Evolutionary conservation across 2,329 filamentous ascomycete genomes (phyloP), one percentile per base, ranked within the genome.

Genomic region (Trichoderma asperellum): DNA sequence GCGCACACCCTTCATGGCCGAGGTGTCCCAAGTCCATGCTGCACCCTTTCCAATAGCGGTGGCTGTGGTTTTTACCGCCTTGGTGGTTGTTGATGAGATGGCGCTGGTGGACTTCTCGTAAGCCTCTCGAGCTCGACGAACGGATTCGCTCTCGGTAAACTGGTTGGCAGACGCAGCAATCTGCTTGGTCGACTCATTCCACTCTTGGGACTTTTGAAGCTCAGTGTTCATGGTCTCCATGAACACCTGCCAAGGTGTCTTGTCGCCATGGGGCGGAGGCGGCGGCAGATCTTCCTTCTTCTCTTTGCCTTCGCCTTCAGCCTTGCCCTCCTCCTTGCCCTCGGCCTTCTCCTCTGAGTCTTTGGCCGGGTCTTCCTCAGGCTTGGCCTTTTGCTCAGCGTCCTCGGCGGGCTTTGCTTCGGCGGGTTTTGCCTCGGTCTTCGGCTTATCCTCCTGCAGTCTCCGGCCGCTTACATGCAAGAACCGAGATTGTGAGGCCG

Each of bases 221-320:
- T 99, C 96, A 69, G 86, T 87, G 79, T 93, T 89, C 81, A 99
- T 88, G n/a, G 96, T 99, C 78, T 99, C 96, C 77, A 93, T 93
- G 83, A 99, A 99, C 37, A 99, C 96, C 79, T 98, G 93, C 94
- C 96, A 98, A 66, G 96, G 96, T 3, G 95, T 96, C 85, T 99
- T 99, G 83, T 97, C 94, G 71, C 96, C 96, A 77, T 99, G 96
- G 24, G 94, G 95, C n/a, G 96, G 95, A 16, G 94, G 95, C 27
- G 95, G 93, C 14, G 94, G 91, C 34, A 88, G 81, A 71, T 93
- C 88, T 75, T 92, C 88, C 77, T 89, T 86, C 78, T 90, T 86
- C 77, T 88, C 82, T 70, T 86, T 81, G 63, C 82, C 77, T 59
- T 87, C 79, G 37, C 81, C 81, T 66, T 87, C 80, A 67, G 87